Base-by-base conservation (phyloP, 192 early-diverging fungal species). In the Haplosporangium gracile region DNA sequence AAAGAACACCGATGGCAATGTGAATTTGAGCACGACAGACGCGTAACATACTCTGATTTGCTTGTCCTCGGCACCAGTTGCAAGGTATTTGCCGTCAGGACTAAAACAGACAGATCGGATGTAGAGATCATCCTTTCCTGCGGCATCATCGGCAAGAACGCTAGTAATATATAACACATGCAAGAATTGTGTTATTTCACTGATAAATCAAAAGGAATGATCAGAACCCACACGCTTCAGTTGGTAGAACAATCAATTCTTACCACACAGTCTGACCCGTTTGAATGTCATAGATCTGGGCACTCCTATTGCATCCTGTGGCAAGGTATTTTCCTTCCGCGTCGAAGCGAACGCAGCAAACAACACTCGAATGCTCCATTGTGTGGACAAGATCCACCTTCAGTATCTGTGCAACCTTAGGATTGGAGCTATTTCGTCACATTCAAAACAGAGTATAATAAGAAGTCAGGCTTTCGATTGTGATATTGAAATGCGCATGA, bases 341-440 rank as follows among this genome's bases (percentile, higher is more conserved):
- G 75, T 96, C 97, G 82, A 99, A 99, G 78, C 96, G 96, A 42
- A 99, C 97, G 79, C 97, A 99, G 89, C 98, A 99, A n/a, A 99
- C 98, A 36, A 99, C 97, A 85, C 96, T 89, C 11, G 80, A 75
- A 69, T 92, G 92, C 2, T 92, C 92, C 79, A 92, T 82, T 10
- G 91, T 90, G 70, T 92, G 91, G 36, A 95, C 79, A 72, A 94
- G 82, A 53, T 95, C 94, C 20, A 95, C 93, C 70, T 93, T 92
- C 38, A 94, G 89, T 73, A 82, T 73, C 34, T 94, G 91, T 32
- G 92, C 87, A n/a, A 90, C 82, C 84, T 94, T 94, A 3, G 92
- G 93, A 75, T 95, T 95, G 78, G 93, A 94, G 22, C 91, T 92
- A 76, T 22, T 22, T 42, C 4, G 40, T 70, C 39, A 24, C 18